Evolutionary conservation across 2,329 filamentous ascomycete genomes (phyloP).

Genomic region (Pseudogymnoascus sp.): DNA sequence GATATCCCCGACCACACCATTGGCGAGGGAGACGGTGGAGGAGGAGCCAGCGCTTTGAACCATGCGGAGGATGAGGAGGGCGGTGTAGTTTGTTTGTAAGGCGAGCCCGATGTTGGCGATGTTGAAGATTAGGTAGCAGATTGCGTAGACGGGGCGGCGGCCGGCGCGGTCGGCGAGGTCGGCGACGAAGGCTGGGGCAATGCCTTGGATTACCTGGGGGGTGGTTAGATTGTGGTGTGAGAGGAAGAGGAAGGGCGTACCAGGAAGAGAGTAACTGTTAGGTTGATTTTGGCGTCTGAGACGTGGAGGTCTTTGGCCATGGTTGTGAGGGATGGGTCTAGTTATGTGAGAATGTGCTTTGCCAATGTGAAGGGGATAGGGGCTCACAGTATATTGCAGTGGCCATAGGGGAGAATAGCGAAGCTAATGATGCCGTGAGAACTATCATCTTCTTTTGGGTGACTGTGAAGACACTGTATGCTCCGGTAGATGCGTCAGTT

Average conservation of each 20-base stretch:
- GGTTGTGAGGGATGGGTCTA: slow-evolving; percentile 35
- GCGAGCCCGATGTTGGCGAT: slow-evolving; percentile 49
- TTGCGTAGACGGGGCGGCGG: slow-evolving; percentile 46
- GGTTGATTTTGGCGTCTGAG: slow-evolving; percentile 26
- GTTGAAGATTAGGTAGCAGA: slow-evolving; percentile 48
- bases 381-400: slow-evolving; percentile 49
- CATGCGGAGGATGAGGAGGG: slow-evolving; percentile 47
- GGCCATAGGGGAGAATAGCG: slow-evolving; percentile 52
- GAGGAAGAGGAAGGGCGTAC: slow-evolving; percentile 22
- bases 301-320: slow-evolving; percentile 21
- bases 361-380: slow-evolving; percentile 40
- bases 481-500: neutral
- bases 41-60: slow-evolving; percentile 53
- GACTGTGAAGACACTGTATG: slow-evolving; percentile 15
- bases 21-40: slow-evolving; percentile 51
- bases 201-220: slow-evolving; percentile 48
- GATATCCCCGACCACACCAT: slow-evolving; percentile 57
- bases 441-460: slow-evolving; percentile 42
- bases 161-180: slow-evolving; percentile 49
- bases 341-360: slow-evolving; percentile 37
- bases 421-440: slow-evolving; percentile 43
- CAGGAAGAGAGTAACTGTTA: slow-evolving; percentile 5
- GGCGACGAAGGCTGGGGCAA: slow-evolving; percentile 51
- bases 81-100: slow-evolving; percentile 41
- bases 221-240: slow-evolving; percentile 37